Evolutionary conservation across 495 filamentous ascomycete genomes (phyloP).

Genomic region (Apodospora peruviana): DNA sequence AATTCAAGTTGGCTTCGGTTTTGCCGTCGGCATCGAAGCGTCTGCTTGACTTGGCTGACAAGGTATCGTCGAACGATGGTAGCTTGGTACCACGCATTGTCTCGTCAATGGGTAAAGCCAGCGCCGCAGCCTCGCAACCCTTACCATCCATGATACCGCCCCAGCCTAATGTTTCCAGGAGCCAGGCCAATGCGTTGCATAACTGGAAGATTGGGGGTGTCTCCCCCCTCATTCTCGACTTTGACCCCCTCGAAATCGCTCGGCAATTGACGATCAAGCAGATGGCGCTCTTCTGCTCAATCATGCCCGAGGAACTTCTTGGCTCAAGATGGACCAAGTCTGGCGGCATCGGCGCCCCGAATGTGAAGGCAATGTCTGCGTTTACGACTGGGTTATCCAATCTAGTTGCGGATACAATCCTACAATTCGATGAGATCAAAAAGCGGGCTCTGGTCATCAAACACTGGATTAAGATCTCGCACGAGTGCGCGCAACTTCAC

Average conservation of each 20-base stretch:
- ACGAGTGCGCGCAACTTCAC: constrained; percentile 78
- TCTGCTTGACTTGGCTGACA: constrained; percentile 69
- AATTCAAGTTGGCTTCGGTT: constrained; percentile 56
- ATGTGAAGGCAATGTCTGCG: constrained; percentile 90
- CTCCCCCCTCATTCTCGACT: constrained; percentile 75
- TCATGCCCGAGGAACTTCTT: constrained; percentile 89
- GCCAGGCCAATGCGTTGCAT: constrained; percentile 66
- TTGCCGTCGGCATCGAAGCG: constrained; percentile 75
- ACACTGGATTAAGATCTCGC: constrained; percentile 96
- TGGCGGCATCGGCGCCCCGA: constrained; percentile 69
- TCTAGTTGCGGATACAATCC: constrained; percentile 91
- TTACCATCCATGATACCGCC: constrained; percentile 69
- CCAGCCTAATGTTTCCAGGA: constrained; percentile 62
- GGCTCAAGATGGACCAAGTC: constrained; percentile 91
- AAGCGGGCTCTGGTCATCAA: constrained; percentile 88
- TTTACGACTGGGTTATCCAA: constrained; percentile 88
- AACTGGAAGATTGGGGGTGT: constrained; percentile 68
- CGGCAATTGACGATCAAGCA: constrained; percentile 92
- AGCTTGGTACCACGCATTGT: constrained; percentile 80
- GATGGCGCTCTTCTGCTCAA: constrained; percentile 87
- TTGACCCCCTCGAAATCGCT: constrained; percentile 88
- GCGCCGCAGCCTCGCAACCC: constrained; percentile 62
- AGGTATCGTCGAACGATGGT: constrained; percentile 71
- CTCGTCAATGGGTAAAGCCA: constrained; percentile 85
- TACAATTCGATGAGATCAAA: constrained; percentile 80